A percentile compares a stretch with the other conserved stretches of the same genome.
Conservation (phyloP, 129 eudicot genomes). For the Pulicaria dysenterica region DNA sequence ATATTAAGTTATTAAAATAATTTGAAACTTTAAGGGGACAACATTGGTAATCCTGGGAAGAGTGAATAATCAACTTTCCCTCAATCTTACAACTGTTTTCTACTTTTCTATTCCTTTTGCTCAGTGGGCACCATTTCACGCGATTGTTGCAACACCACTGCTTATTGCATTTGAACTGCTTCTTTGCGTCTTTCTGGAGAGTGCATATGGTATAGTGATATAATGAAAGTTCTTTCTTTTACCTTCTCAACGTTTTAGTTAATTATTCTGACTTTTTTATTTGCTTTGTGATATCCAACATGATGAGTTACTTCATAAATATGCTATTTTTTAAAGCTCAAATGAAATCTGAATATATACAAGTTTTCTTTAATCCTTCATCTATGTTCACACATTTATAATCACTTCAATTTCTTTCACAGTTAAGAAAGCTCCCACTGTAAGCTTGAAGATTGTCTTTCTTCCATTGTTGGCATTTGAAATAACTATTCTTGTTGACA, state of each 20-base stretch:
- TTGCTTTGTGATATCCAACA: too few relatives aligned
- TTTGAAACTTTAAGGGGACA: slow-evolving; percentile 9
- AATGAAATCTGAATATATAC: not conserved
- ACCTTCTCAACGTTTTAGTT: not conserved
- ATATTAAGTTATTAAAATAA: not conserved
- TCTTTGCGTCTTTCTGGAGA: slow-evolving; percentile 80
- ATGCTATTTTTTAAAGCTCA: not conserved
- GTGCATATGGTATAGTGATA: slow-evolving; percentile 58
- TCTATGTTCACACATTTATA: slow-evolving; percentile 5
- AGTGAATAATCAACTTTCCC: slow-evolving; percentile 18
- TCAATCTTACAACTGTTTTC: not conserved
- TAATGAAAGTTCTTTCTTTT: slow-evolving; percentile 11
- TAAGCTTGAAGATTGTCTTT: slow-evolving; percentile 76
- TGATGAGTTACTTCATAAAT: slow-evolving; percentile 3
- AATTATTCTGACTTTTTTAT: not conserved
- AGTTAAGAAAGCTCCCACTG: slow-evolving; percentile 50
- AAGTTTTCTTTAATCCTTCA: not conserved
- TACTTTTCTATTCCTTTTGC: not conserved
- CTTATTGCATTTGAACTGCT: slow-evolving; percentile 85
- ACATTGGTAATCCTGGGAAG: not conserved
- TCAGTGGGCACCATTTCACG: slow-evolving; percentile 92
- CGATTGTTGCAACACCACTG: slow-evolving; percentile 77
- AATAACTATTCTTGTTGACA: slow-evolving; percentile 63
- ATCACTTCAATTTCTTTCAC: slow-evolving; percentile 17
- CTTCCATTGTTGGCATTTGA: slow-evolving; percentile 79